Conservation (phyloP, 2,329 filamentous ascomycete genomes). For the Rhexocercosporidium sp. region DNA sequence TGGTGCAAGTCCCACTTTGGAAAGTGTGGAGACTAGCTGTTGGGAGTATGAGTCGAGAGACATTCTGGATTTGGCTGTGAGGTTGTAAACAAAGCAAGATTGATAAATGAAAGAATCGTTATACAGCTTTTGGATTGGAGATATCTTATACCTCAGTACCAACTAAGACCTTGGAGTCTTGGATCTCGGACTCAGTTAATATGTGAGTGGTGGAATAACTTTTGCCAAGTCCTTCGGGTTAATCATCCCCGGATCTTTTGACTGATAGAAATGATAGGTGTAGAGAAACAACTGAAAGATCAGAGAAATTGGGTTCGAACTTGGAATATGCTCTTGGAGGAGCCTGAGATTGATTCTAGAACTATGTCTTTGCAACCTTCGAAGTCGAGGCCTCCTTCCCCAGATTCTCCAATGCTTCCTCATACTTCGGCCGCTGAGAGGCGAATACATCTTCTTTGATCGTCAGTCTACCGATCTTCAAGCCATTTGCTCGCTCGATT, state of each 20-base stretch:
- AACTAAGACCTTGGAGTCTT: neutral
- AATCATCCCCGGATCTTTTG: neutral
- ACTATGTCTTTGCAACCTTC: constrained; percentile 3
- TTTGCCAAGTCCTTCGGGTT: neutral
- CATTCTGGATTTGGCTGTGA: constrained; percentile 56
- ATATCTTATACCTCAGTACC: neutral
- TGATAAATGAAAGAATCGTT: too few species aligned
- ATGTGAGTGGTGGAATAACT: constrained; percentile 8
- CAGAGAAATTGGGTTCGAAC: neutral
- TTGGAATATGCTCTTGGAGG: neutral
- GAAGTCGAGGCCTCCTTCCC: constrained; percentile 29
- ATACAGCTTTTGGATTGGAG: neutral
- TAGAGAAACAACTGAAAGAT: neutral
- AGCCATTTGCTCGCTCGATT: constrained; percentile 50
- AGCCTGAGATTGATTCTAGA: neutral
- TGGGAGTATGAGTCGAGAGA: constrained; percentile 6
- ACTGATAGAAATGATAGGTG: neutral
- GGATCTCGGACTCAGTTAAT: neutral
- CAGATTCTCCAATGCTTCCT: constrained; percentile 54
- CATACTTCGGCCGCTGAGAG: constrained; percentile 50
- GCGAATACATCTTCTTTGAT: constrained; percentile 47
- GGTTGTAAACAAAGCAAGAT: neutral
- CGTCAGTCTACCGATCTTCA: constrained; percentile 52
- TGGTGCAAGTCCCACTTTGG: constrained; percentile 9
- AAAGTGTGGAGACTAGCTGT: constrained; percentile 9